Base-by-base conservation (phyloP, 2,329 filamentous ascomycete genomes). In the Pseudopyrenochaeta lycopersici region DNA sequence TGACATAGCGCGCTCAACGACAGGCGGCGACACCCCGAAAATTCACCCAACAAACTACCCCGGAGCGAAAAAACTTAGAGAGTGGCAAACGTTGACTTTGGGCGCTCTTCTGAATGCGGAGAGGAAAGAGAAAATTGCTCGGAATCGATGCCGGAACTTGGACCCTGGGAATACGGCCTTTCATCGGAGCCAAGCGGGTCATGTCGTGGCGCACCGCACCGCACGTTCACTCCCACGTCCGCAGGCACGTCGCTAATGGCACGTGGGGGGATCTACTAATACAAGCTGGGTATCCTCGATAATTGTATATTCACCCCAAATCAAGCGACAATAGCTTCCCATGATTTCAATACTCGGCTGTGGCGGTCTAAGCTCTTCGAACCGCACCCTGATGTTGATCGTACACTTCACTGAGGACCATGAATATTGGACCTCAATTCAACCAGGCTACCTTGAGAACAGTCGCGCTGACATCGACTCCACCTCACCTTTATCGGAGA, bases 31-130 rank as follows among this genome's bases (percentile, higher is more conserved):
- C 47, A 52, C 44, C 41, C 56, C 50, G 46, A 54, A 42, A 45
- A 52, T 50, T 54, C 52, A 50, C 63, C 59, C 65, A 68, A 68
- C 65, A 67, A 52, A 20, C 48, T 56, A 56, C 62, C 61, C 58
- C 62, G 53, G 42, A 18, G 43, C 41, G 36, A 48, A 49, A 48
- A 49, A 56, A 31, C 41, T 52, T 56, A 33, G 52, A 49, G 46
- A 44, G 63, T 66, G 65, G 65, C 65, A 53, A 68, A 51, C 15
- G 36, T 38, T 12, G 32, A 23, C 38, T n/a, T n/a, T n/a, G 47
- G 39, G 53, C 45, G 49, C 33, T 45, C 30, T 20, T n/a, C 32
- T 53, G 21, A 27, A 52, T 57, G 45, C 33, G 32, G 52, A 40
- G 46, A 31, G 29, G 17, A 38, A 29, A 30, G 17, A 30, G 17